Evolutionary conservation across 805 yeast species (phyloP), one percentile per base, ranked within the genome.

Genomic region (Metschnikowia amazonensis): DNA sequence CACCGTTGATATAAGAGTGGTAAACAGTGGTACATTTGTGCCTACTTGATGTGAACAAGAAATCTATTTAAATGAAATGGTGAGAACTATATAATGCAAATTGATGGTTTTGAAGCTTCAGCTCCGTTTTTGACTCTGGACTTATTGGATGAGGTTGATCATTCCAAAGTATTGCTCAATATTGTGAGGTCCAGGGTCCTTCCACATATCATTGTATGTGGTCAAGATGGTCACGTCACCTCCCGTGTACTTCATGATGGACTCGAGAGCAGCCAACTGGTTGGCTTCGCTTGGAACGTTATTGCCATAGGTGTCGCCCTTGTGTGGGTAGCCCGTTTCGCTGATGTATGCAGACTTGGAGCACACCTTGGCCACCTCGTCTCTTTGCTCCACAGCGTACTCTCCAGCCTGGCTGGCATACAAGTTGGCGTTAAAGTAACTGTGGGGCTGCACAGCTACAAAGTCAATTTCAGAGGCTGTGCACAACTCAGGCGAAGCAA

Each of bases 161-260:
- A 80, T 70, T 58, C 97, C 97, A 58, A 90, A 90, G 43, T 80
- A 81, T 67, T 88, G 96, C 68, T 90, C 97, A 60, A 90, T 81
- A 51, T 84, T 86, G 63, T 87, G 84, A 2, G 75, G 72, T 47
- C 97, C 97, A 20, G 97, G 89, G 9, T 60, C 58, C 63, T 90
- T 90, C 97, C 97, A 90, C 65, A 67, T 74, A 64, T 90, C 97
- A 59, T 90, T 72, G 66, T 68, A 89, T n/a, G 89, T 81, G 17
- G 95, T 80, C 59, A 90, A 73, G 47, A 90, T 76, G 3, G 90
- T 84, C 41, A 80, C 79, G 38, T 82, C 80, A 29, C 78, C 70
- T 34, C 82, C 79, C 39, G 82, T 66, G 23, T 69, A 76, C 20
- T 77, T 70, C 44, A 89, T 66, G 43, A 90, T 82, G 14, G 79